Percentiles rank a stretch among this genome's conserved stretches.
phyloP scores from a whole-genome alignment of 2,329 filamentous ascomycete genomes.

The Talaromyces sp. region DNA sequence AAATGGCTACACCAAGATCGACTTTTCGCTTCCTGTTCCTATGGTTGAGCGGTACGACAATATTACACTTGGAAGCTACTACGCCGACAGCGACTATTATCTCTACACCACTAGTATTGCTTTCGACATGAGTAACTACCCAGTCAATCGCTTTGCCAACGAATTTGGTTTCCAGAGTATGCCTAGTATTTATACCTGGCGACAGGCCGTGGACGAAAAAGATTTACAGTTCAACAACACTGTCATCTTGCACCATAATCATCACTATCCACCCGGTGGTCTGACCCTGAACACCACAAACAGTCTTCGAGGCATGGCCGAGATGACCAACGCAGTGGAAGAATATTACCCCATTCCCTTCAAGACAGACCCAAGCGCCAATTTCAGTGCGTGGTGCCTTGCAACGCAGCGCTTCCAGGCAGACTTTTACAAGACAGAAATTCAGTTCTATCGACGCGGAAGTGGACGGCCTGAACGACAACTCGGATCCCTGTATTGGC shows the following conservation, averaged over 20 bases:
- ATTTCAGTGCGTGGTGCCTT: conserved; percentile 58
- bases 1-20: conserved; percentile 52
- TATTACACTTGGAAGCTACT: conserved; percentile 46
- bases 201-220: conserved; percentile 44
- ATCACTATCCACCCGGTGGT: conserved; percentile 51
- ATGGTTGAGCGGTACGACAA: conserved; percentile 55
- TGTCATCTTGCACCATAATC: conserved; percentile 51
- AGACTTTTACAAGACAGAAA: conserved; percentile 56
- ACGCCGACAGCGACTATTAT: conserved; percentile 58
- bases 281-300: conserved; percentile 39
- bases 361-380: conserved; percentile 48
- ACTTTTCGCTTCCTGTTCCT: conserved; percentile 48
- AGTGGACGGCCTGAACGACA: conserved; percentile 53
- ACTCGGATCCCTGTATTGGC: conserved; percentile 58
- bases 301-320: conserved; percentile 33
- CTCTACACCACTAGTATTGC: conserved; percentile 50
- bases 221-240: conserved; percentile 55
- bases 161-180: conserved; percentile 61
- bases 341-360: conserved; percentile 53
- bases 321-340: conserved; percentile 55
- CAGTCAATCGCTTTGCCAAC: conserved; percentile 55
- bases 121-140: conserved; percentile 52
- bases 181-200: conserved; percentile 56
- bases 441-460: conserved; percentile 56
- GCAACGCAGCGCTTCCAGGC: conserved; percentile 61